Percentiles rank a stretch among this genome's conserved stretches.
phyloP scores from a whole-genome alignment of 345 rosid species.

The Dipteronia dyeriana region DNA sequence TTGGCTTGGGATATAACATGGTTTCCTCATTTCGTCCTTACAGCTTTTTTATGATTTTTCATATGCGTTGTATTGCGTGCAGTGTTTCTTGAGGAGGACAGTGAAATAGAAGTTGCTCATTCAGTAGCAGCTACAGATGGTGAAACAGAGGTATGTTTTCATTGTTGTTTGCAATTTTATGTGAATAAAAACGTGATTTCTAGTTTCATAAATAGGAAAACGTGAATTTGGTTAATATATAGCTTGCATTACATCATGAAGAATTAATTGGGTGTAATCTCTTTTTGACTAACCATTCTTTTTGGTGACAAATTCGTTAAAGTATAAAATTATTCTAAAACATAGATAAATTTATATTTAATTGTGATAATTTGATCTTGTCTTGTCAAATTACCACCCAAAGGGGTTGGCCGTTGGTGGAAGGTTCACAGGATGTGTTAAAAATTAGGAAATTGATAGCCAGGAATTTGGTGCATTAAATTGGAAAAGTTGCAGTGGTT shows the following conservation, averaged over 20 bases:
- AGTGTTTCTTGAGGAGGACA: constrained; percentile 69
- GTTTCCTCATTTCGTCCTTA: background rate
- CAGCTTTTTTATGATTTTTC: background rate
- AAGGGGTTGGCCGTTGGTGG: no score
- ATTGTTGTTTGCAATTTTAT: background rate
- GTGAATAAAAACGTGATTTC: background rate
- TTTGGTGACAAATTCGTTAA: background rate
- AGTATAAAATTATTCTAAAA: background rate
- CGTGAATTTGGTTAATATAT: background rate
- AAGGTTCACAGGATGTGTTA: background rate
- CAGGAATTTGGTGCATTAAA: background rate
- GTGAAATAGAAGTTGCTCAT: constrained; percentile 88
- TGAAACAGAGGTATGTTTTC: constrained; percentile 62
- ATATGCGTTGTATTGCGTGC: constrained; percentile 59
- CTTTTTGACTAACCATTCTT: background rate
- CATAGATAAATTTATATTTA: background rate
- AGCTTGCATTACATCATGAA: background rate
- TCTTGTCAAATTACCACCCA: no score
- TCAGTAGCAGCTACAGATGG: constrained; percentile 87
- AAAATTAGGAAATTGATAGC: background rate
- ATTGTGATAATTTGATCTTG: background rate
- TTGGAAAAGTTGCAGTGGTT: background rate
- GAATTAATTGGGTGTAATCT: background rate
- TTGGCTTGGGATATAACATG: constrained; percentile 1
- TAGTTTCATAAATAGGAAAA: background rate